Evolutionary conservation across 352 stramenopile genomes (phyloP).

Genomic region (Phytophthora foliorum): DNA sequence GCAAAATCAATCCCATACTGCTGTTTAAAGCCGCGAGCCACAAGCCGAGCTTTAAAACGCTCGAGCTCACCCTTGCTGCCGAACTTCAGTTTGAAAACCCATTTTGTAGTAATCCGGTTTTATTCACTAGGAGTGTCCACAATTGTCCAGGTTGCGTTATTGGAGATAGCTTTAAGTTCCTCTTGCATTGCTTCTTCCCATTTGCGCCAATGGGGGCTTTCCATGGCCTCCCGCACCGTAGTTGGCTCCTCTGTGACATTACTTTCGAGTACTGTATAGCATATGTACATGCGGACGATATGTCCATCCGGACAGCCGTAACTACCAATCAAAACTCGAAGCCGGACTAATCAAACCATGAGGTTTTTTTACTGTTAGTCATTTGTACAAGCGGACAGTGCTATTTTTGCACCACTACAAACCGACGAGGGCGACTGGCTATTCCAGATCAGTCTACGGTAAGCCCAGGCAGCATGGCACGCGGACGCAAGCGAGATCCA

Average conservation of each 20-base stretch:
- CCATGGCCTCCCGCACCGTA: not conserved
- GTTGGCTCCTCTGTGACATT: not conserved
- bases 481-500: too few relatives aligned
- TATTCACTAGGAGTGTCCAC: not conserved
- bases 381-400: not conserved
- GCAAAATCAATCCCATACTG: conserved; percentile 2
- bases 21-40: conserved; percentile 11
- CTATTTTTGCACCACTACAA: too few relatives aligned
- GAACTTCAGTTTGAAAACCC: conserved; percentile 4
- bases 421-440: too few relatives aligned
- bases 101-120: not conserved
- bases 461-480: too few relatives aligned
- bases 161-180: not conserved
- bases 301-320: not conserved
- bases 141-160: not conserved
- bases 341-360: not conserved
- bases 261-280: conserved; percentile 1
- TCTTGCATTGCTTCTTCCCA: conserved; percentile 2
- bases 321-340: not conserved
- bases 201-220: not conserved
- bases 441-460: too few relatives aligned
- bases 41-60: conserved; percentile 8
- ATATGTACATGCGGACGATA: not conserved
- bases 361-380: not conserved
- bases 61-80: conserved; percentile 6